Conservation (phyloP, 352 stramenopile species). For the Thalassiosira mediterranea region DNA sequence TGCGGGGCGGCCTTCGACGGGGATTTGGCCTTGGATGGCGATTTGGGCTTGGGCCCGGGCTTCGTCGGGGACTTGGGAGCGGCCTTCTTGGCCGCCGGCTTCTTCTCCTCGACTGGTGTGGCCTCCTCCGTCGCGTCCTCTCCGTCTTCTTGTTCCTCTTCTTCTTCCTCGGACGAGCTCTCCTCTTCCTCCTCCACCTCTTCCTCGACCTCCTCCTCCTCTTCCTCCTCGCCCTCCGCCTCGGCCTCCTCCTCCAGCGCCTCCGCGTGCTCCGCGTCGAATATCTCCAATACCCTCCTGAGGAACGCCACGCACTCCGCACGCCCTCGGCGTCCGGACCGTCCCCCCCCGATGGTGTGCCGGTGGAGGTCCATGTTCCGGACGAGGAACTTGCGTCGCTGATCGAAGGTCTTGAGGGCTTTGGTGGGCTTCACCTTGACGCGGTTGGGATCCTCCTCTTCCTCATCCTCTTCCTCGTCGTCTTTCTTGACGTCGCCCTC, state of each 20-base stretch:
- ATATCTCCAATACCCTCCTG: conserved; percentile 30
- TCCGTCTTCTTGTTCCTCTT: neutral
- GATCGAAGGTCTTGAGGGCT: conserved; percentile 32
- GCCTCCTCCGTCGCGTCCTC: neutral
- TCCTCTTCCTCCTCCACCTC: conserved; percentile 1
- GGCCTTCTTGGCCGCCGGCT: neutral
- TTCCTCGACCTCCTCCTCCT: neutral
- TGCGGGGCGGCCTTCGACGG: no score
- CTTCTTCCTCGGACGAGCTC: neutral
- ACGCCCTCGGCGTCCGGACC: conserved; percentile 33
- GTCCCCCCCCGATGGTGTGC: conserved; percentile 38
- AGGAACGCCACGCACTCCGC: conserved; percentile 49
- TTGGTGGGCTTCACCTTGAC: conserved; percentile 28
- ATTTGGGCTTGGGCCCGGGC: neutral
- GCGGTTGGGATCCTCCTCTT: no score
- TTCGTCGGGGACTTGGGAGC: no score
- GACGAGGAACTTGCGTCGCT: conserved; percentile 37
- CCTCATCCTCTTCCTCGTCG: neutral
- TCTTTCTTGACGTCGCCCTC: no score
- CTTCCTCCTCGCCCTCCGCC: conserved; percentile 13
- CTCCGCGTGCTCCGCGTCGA: conserved; percentile 44
- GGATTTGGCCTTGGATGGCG: neutral
- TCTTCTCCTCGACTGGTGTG: neutral
- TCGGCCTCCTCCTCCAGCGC: conserved; percentile 19
- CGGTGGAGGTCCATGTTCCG: conserved; percentile 44